Base-by-base conservation (phyloP, 1,284 basidiomycete species). In the Sanghuangporus weigelae region DNA sequence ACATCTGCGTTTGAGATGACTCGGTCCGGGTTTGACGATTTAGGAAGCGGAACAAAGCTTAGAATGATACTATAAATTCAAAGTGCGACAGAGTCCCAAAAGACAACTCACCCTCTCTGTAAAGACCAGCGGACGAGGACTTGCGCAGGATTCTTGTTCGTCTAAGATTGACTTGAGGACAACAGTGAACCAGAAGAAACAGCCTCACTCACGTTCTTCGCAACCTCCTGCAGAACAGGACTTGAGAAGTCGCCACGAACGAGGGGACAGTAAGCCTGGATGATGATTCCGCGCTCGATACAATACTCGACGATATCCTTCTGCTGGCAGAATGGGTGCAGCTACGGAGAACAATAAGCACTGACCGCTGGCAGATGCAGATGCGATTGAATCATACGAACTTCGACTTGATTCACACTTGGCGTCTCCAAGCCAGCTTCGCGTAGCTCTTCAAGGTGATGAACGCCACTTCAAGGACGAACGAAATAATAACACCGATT, bases 1-100 rank as follows among this genome's bases (percentile, higher is more conserved):
- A 94, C 73, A 23, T 87, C 72, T 0, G 84, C 74, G 67, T 95
- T 95, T 21, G 84, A 84, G 49, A 77, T 73, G 68, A 94, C 93
- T 50, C 91, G 81, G 7, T 75, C 72, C 0, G 87, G 79, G 0
- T 80, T 87, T n/a, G 81, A 83, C 40, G 87, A 90, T 74, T 93
- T 94, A 3, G 91, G 90, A 19, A 94, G 79, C 0, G 89, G 89
- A 0, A 89, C 79, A 71, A 80, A 88, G 21, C 88, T 85, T 39
- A 19, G 3, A n/a, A 12, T 38, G 31, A 31, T 16, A 31, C 38
- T 51, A 26, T 4, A 35, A 51, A 26, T 48, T 10, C 1, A 26
- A n/a, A 26, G 10, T 16, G 7, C 16, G 16, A 12, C 19, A 38
- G 7, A 50, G 7, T 35, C 7, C 16, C 26, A 12, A 60, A 67